These are phyloP conservation scores for Rhizopogon vesiculosus DNA, from an alignment of 768 basidiomycete genomes.

Conservation along the genomic window DNA sequence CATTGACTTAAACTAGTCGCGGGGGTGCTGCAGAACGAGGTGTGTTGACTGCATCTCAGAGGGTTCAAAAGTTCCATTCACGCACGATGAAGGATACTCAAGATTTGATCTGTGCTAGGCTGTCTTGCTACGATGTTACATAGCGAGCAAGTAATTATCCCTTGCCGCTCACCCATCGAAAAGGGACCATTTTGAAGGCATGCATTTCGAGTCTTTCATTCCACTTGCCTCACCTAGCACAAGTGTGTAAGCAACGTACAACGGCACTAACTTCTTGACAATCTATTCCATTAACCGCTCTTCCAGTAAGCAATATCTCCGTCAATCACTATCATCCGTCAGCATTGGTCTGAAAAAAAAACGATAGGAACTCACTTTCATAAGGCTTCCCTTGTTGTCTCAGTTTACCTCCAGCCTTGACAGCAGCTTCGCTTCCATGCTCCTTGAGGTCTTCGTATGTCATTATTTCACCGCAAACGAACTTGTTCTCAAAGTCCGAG, in stretches of 20 bases:
- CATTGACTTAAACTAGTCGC: too few relatives aligned
- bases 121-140: too few relatives aligned
- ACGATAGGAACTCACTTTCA: conserved; percentile 58
- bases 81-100: too few relatives aligned
- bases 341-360: neutral
- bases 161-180: too few relatives aligned
- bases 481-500: conserved; percentile 97
- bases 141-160: too few relatives aligned
- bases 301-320: conserved; percentile 96
- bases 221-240: conserved; percentile 2
- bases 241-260: conserved; percentile 6
- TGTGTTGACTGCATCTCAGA: too few relatives aligned
- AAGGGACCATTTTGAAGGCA: too few relatives aligned
- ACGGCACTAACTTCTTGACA: neutral
- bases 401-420: conserved; percentile 93
- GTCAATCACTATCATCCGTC: conserved; percentile 35
- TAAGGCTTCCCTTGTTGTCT: conserved; percentile 97
- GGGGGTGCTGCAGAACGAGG: too few relatives aligned
- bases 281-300: conserved; percentile 43
- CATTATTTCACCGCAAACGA: conserved; percentile 98
- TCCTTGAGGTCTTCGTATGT: conserved; percentile 85
- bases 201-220: neutral
- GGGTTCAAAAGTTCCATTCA: too few relatives aligned
- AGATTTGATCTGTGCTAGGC: too few relatives aligned
- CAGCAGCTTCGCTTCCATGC: conserved; percentile 83